Evolutionary conservation across 306 rosid species (phyloP).

Genomic region (Amphicarpaea edgeworthii): DNA sequence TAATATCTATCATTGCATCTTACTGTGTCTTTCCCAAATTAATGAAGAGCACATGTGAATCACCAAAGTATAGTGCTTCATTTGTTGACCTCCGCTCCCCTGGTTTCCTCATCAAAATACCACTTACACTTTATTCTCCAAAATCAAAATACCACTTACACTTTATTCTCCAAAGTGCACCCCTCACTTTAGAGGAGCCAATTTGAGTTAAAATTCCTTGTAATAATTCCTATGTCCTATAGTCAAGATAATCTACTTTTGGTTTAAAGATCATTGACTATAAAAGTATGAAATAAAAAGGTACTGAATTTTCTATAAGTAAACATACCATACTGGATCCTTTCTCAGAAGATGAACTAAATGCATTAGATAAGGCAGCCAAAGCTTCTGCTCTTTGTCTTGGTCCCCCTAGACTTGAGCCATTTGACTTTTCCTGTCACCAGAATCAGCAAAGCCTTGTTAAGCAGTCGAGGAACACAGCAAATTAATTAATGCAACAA

Average conservation of each 20-base stretch:
- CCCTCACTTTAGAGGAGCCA: constrained; percentile 6
- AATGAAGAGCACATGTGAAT: neutral
- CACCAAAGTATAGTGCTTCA: neutral
- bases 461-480: constrained; percentile 12
- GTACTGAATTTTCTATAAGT: constrained; percentile 13
- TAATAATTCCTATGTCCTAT: neutral
- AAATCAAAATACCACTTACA: neutral
- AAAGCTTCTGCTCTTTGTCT: constrained; percentile 65
- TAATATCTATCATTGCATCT: neutral
- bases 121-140: constrained; percentile 9
- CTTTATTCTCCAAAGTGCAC: constrained; percentile 7
- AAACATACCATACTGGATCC: constrained; percentile 44
- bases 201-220: neutral
- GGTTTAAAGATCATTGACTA: neutral
- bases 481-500: constrained; percentile 7
- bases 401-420: constrained; percentile 55
- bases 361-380: constrained; percentile 69
- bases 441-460: constrained; percentile 34
- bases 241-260: neutral
- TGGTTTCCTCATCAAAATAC: constrained; percentile 11
- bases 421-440: constrained; percentile 55
- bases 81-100: neutral
- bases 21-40: neutral
- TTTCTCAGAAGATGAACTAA: constrained; percentile 67
- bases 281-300: neutral